phyloP scores from a whole-genome alignment of 78 protist species.

The Dictyostelium discoideum region dicty_2.7 NC_007090.3:1287501-1288000 shows the following conservation, averaged over 20 bases:
- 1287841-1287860: slow-evolving; percentile 57
- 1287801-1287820: slow-evolving; percentile 65
- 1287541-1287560: background rate
- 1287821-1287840: slow-evolving; percentile 79
- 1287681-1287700: background rate
- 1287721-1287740: slow-evolving; percentile 34
- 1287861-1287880: slow-evolving; percentile 44
- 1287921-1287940: slow-evolving; percentile 48
- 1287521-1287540: background rate
- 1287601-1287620: background rate
- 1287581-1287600: background rate
- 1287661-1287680: background rate
- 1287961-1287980: slow-evolving; percentile 59
- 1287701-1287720: background rate
- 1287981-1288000: slow-evolving; percentile 81
- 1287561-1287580: too few relatives aligned
- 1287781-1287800: slow-evolving; percentile 45
- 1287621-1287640: background rate
- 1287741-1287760: slow-evolving; percentile 59
- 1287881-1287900: background rate
- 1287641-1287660: background rate
- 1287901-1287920: slow-evolving; percentile 12
- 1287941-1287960: slow-evolving; percentile 76
- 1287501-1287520: background rate
- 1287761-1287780: slow-evolving; percentile 47